These are phyloP conservation scores for Pelargonium nanum DNA, from an alignment of 345 rosid genomes.

Conservation along the genomic window DNA sequence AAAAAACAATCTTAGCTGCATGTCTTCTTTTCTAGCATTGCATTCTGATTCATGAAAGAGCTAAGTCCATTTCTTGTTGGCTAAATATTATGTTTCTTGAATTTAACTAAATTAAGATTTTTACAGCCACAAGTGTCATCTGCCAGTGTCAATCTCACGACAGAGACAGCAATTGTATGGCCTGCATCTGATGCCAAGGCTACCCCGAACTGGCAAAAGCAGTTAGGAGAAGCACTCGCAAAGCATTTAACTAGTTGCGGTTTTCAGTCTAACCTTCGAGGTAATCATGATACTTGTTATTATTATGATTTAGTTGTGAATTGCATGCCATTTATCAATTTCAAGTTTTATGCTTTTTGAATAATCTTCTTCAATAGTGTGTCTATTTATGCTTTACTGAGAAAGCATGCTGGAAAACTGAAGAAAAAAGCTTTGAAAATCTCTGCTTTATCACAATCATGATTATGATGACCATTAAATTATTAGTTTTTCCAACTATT, in stretches of 20 bases:
- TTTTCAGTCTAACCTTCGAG: constrained; percentile 70
- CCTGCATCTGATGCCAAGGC: constrained; percentile 70
- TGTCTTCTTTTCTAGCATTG: not conserved
- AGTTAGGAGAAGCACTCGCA: constrained; percentile 82
- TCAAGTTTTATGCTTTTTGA: not conserved
- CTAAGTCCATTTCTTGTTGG: not conserved
- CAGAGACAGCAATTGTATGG: constrained; percentile 93
- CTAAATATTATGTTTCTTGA: not conserved
- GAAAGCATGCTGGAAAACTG: not conserved
- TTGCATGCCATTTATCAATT: constrained; percentile 1
- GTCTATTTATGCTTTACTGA: not conserved
- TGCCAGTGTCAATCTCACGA: constrained; percentile 82
- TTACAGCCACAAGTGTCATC: constrained; percentile 82
- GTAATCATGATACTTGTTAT: constrained; percentile 25
- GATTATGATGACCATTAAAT: not conserved
- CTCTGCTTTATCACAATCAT: not conserved
- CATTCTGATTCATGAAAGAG: not conserved
- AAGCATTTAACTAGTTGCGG: constrained; percentile 81
- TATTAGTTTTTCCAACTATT: not conserved
- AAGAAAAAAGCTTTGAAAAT: not conserved
- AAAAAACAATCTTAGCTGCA: not conserved
- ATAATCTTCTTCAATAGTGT: not conserved
- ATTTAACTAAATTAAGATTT: not conserved
- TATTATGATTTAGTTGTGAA: not conserved
- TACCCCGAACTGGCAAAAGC: constrained; percentile 63